Conservation (phyloP, 2,329 filamentous ascomycete genomes). For the Nectriaceae sp. region DNA sequence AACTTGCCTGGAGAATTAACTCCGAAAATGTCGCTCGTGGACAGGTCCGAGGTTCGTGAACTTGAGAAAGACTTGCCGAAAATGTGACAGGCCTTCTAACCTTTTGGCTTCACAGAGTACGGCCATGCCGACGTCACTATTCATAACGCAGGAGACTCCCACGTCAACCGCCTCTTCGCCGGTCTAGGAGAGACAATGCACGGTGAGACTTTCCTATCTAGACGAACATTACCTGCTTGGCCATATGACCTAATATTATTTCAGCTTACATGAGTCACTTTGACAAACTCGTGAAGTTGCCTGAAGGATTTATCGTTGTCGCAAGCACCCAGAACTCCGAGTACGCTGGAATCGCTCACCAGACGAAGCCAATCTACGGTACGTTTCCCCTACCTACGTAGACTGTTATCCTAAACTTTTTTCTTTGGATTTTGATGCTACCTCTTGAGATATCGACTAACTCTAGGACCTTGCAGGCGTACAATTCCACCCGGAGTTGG, state of each 20-base stretch:
- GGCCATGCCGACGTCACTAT: constrained; percentile 45
- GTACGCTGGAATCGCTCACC: constrained; percentile 78
- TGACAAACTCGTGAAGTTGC: constrained; percentile 79
- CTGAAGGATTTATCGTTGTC: constrained; percentile 71
- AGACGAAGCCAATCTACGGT: constrained; percentile 70
- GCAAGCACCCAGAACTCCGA: constrained; percentile 75
- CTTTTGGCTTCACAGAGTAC: no score
- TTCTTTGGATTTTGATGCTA: not conserved
- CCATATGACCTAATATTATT: constrained; percentile 2
- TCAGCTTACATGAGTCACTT: constrained; percentile 84
- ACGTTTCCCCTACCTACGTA: constrained; percentile 11
- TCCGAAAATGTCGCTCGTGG: constrained; percentile 22
- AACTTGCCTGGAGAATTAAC: constrained; percentile 16
- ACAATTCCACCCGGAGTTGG: constrained; percentile 87
- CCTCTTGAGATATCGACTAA: constrained; percentile 7
- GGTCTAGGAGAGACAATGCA: constrained; percentile 71
- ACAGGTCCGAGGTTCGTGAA: constrained; percentile 17
- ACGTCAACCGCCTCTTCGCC: constrained; percentile 78
- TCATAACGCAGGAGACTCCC: constrained; percentile 53
- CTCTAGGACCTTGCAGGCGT: constrained; percentile 48
- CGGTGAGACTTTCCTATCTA: constrained; percentile 27
- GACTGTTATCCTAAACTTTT: constrained; percentile 16
- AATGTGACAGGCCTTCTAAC: no score
- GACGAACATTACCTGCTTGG: constrained; percentile 1
- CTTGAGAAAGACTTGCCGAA: not conserved